A percentile compares a stretch with the other conserved stretches of the same genome.
Evolutionary conservation across 2,329 filamentous ascomycete species (phyloP).

Genomic region (Aspergillus fumigatiaffinis): DNA sequence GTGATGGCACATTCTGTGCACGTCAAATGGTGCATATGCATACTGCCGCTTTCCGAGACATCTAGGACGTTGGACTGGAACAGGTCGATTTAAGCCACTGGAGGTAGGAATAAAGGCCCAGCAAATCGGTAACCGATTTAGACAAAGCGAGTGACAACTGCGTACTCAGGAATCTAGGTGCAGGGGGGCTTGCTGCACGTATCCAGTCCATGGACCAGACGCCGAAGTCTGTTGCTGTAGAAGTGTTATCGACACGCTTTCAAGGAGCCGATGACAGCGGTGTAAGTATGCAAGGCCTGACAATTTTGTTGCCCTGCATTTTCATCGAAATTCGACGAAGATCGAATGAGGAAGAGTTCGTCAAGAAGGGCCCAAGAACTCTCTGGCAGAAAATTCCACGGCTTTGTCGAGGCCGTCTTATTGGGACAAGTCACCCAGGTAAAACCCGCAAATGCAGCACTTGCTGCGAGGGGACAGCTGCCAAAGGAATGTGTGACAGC

Average conservation of each 20-base stretch:
- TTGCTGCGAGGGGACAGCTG: conserved; percentile 8
- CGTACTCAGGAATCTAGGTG: not conserved
- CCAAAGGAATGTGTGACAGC: conserved; percentile 18
- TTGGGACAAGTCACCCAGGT: not conserved
- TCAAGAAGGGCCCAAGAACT: not conserved
- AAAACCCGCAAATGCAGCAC: conserved; percentile 3
- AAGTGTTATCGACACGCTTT: not conserved
- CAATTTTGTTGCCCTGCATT: not conserved
- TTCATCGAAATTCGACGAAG: not conserved
- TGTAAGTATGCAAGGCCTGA: not conserved
- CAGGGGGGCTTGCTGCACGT: not conserved
- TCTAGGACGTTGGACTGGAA: not conserved
- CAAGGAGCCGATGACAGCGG: not conserved
- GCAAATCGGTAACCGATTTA: not conserved
- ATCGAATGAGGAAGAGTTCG: not conserved
- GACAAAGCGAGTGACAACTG: not conserved
- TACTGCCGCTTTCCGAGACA: conserved; percentile 1
- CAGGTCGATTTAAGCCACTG: not conserved
- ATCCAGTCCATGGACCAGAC: not conserved
- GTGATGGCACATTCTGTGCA: not conserved
- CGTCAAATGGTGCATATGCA: not conserved
- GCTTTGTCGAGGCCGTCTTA: not conserved
- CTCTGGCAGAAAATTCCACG: not conserved
- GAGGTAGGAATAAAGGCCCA: not conserved
- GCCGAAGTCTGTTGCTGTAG: not conserved